A percentile compares a stretch with the other conserved stretches of the same genome.
These are phyloP conservation scores for Ottelia alismoides DNA, from an alignment of 106 monocot genomes.

Conservation along the genomic window DNA sequence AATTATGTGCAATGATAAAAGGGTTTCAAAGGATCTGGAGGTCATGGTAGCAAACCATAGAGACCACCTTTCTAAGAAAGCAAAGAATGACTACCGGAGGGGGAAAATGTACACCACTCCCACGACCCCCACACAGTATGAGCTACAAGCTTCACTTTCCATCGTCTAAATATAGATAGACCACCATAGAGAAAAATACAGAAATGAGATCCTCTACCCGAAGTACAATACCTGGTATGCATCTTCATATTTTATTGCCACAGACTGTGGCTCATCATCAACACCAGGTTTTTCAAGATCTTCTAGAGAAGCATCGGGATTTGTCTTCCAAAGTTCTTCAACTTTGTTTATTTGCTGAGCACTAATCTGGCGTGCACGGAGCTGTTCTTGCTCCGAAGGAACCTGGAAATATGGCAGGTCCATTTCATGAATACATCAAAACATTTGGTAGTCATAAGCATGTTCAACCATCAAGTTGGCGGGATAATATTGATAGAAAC, in stretches of 20 bases:
- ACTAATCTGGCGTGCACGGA: slow-evolving; percentile 90
- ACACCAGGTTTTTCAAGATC: slow-evolving; percentile 99
- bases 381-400: slow-evolving; percentile 95
- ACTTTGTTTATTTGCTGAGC: slow-evolving; percentile 98
- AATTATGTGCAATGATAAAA: not conserved
- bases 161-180: too few relatives aligned
- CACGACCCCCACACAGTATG: too few relatives aligned
- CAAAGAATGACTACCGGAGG: too few relatives aligned
- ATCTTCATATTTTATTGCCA: slow-evolving; percentile 96
- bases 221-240: slow-evolving; percentile 99
- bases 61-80: too few relatives aligned
- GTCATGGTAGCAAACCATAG: too few relatives aligned
- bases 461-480: not conserved
- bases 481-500: not conserved
- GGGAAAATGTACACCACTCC: too few relatives aligned
- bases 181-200: not conserved
- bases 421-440: too few relatives aligned
- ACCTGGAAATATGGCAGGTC: slow-evolving; percentile 54
- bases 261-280: slow-evolving; percentile 95
- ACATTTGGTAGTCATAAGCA: not conserved
- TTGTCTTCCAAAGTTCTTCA: slow-evolving; percentile 98
- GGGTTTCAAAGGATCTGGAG: too few relatives aligned
- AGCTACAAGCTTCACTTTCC: too few relatives aligned
- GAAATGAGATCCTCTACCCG: not conserved
- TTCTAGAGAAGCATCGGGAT: slow-evolving; percentile 92